phyloP scores from a whole-genome alignment of 768 basidiomycete genomes.

The Sporobolomyces pararoseus region DNA sequence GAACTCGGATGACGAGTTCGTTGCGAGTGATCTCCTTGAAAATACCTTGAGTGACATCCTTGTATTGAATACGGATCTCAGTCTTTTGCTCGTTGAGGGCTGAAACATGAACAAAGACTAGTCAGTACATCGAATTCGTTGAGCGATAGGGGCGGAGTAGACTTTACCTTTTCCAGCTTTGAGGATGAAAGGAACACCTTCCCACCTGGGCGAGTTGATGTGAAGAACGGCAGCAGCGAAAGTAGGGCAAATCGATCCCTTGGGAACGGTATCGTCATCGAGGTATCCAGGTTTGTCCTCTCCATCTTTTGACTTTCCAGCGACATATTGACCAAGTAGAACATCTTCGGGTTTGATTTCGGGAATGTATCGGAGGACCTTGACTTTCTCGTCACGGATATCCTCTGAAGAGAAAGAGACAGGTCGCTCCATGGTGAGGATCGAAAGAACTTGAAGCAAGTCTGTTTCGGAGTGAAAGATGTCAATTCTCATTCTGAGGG shows the following conservation, averaged over 20 bases:
- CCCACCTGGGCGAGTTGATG: constrained; percentile 96
- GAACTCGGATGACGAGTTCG: constrained; percentile 95
- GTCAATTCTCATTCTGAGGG: constrained; percentile 18
- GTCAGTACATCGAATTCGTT: constrained; percentile 23
- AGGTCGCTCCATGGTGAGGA: constrained; percentile 95
- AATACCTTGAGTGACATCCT: constrained; percentile 92
- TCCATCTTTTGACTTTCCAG: constrained; percentile 63
- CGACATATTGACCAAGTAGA: constrained; percentile 89
- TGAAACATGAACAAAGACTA: constrained; percentile 46
- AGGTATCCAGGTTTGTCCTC: constrained; percentile 89
- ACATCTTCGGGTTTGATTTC: constrained; percentile 72
- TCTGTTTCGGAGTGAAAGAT: constrained; percentile 56
- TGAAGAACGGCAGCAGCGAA: constrained; percentile 84
- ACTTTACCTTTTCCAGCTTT: constrained; percentile 91
- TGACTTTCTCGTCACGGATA: constrained; percentile 99
- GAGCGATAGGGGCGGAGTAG: constrained; percentile 40
- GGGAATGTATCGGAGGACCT: constrained; percentile 86
- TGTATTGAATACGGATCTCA: constrained; percentile 95
- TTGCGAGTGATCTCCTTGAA: constrained; percentile 95
- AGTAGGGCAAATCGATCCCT: constrained; percentile 85
- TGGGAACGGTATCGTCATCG: constrained; percentile 92
- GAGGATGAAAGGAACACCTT: constrained; percentile 96
- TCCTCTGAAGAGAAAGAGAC: constrained; percentile 97
- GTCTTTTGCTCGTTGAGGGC: constrained; percentile 98
- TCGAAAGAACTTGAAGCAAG: constrained; percentile 85